Base-by-base conservation (phyloP, 2,329 filamentous ascomycete genomes). In the Pseudogymnoascus sp. region DNA sequence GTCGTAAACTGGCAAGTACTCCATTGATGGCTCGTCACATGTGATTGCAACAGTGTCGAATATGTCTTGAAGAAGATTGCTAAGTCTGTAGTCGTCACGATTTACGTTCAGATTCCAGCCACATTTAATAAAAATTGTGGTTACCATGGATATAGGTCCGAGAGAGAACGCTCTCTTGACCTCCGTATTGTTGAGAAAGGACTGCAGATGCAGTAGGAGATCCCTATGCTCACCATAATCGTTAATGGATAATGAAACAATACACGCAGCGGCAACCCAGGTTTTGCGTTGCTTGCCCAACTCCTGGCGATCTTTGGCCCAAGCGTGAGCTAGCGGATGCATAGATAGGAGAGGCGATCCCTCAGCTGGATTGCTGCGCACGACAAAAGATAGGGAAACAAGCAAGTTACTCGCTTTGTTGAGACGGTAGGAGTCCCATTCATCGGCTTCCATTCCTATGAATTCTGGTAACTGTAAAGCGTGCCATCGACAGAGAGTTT, bases 301-400 rank as follows among this genome's bases (percentile, higher is more conserved):
- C 21, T 63, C 56, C 59, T 67, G 65, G 8, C 69, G 66, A 55
- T 71, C 70, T 48, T 65, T 66, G 15, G 69, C 70, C 71, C 71
- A 74, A 2, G 69, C 65, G 59, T 74, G 72, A 10, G 69, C 66
- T 2, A 74, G 64, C 6, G 70, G 70, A 61, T 74, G 71, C 63
- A 73, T 72, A 19, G 71, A 71, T 23, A 73, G 56, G 39, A 59
- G 58, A 3, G 55, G 9, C 6, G 8, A 59, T 3, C 59, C 60
- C 9, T 15, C 26, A 13, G 65, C 34, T 21, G 59, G 1, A 13
- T 62, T 34, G 1, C 62, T 19, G 37, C 59, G 45, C 18, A 60
- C 64, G 8, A 71, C 63, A 15, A 73, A 62, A 4, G 68, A 70
- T 59, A 71, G 67, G 21, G 68, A 69, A 12, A 55, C 63, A 41